Conservation (phyloP, 2,329 filamentous ascomycete genomes). For the Aspergillus sergii region DNA sequence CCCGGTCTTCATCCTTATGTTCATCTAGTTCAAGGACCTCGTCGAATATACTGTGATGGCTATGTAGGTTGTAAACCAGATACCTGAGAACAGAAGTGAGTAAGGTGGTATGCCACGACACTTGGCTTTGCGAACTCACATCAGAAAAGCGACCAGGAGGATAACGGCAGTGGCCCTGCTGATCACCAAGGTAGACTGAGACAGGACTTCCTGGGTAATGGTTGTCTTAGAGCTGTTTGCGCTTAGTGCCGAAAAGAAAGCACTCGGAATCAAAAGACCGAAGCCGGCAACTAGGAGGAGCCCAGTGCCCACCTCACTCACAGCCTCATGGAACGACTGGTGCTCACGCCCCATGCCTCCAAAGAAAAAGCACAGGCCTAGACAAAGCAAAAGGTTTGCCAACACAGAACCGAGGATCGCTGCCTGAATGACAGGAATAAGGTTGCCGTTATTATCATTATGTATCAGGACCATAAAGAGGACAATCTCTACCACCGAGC, state of each 20-base stretch:
- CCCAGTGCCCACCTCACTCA: constrained; percentile 78
- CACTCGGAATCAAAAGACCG: constrained; percentile 46
- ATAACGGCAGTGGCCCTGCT: constrained; percentile 72
- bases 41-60: constrained; percentile 76
- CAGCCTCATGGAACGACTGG: constrained; percentile 70
- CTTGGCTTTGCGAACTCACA: constrained; percentile 48
- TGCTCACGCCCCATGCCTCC: constrained; percentile 70
- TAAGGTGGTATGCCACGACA: not conserved
- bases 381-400: constrained; percentile 77
- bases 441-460: constrained; percentile 49
- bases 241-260: constrained; percentile 50
- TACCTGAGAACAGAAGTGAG: constrained; percentile 37
- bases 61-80: constrained; percentile 73
- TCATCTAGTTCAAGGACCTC: constrained; percentile 74
- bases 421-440: constrained; percentile 73
- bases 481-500: constrained; percentile 78
- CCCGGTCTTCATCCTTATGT: constrained; percentile 64
- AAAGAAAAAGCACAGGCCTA: constrained; percentile 78
- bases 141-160: constrained; percentile 67
- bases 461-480: constrained; percentile 76
- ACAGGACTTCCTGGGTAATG: constrained; percentile 47
- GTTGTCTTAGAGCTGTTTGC: constrained; percentile 44
- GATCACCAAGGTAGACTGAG: constrained; percentile 61
- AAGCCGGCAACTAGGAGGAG: constrained; percentile 76
- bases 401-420: constrained; percentile 83